These are phyloP conservation scores for Terana coerulea DNA, from an alignment of 768 basidiomycete genomes.

Conservation along the genomic window DNA sequence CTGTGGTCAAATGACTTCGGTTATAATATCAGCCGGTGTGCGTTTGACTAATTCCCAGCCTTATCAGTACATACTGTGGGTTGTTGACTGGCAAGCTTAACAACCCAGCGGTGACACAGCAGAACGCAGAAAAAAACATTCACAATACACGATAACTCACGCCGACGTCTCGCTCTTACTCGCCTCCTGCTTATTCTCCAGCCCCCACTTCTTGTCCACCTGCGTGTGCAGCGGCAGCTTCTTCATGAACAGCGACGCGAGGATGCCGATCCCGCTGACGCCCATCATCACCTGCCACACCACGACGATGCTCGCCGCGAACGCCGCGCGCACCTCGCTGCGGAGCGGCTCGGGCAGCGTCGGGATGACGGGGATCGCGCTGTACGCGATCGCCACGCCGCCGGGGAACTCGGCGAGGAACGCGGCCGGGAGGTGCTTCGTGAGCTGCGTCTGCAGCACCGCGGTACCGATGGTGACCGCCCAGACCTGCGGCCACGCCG, in stretches of 20 bases:
- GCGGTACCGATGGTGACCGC: conserved; percentile 49
- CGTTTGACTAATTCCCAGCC: too few species aligned
- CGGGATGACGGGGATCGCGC: conserved; percentile 41
- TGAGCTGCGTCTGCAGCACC: conserved; percentile 49
- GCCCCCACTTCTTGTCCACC: conserved; percentile 27
- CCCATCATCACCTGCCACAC: conserved; percentile 31
- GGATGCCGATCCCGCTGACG: conserved; percentile 24
- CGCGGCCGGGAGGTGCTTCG: conserved; percentile 33
- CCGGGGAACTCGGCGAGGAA: conserved; percentile 32
- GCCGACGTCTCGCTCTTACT: too few species aligned
- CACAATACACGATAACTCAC: too few species aligned
- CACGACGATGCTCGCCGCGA: conserved; percentile 24
- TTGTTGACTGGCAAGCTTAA: too few species aligned
- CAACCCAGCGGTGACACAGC: too few species aligned
- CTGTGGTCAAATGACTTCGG: too few species aligned
- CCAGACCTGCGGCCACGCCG: conserved; percentile 41
- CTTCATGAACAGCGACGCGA: conserved; percentile 22
- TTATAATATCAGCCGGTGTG: too few species aligned
- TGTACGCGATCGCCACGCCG: conserved; percentile 41
- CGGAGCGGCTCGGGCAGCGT: conserved; percentile 29
- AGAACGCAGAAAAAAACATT: too few species aligned
- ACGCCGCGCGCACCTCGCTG: conserved; percentile 26
- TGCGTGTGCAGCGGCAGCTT: conserved; percentile 23
- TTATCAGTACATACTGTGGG: too few species aligned
- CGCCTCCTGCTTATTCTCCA: background rate